These are phyloP conservation scores for Urostyla sp. DNA, from an alignment of 73 alveolate species.

Conservation along the genomic window DNA sequence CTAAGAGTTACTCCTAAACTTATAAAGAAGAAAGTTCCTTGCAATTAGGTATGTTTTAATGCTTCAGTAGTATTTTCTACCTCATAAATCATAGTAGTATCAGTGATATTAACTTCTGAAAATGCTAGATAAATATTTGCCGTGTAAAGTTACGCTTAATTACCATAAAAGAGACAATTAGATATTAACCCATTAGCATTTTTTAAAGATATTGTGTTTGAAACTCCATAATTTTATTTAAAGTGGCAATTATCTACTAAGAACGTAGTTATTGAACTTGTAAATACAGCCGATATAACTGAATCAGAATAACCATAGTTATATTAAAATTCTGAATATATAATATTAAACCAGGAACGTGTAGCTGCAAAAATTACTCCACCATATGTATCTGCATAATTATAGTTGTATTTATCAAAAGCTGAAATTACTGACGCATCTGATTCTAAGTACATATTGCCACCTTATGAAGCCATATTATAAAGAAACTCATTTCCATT, in stretches of 20 bases:
- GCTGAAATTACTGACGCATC: background rate
- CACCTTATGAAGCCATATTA: constrained; percentile 32
- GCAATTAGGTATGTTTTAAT: too few relatives aligned
- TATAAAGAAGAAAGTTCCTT: too few relatives aligned
- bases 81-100: too few relatives aligned
- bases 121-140: constrained; percentile 12
- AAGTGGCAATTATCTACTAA: background rate
- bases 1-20: too few relatives aligned
- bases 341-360: background rate
- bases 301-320: constrained; percentile 6
- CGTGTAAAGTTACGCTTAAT: background rate
- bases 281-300: constrained; percentile 16
- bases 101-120: background rate
- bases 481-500: background rate
- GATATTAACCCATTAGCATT: background rate
- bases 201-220: constrained; percentile 20
- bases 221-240: background rate
- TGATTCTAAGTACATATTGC: constrained; percentile 1
- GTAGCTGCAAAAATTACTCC: constrained; percentile 35
- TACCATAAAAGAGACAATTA: background rate
- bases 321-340: background rate
- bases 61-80: too few relatives aligned
- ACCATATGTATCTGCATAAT: background rate
- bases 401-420: background rate
- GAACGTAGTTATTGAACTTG: background rate